Percentiles rank a stretch among this genome's conserved stretches.
phyloP scores from a whole-genome alignment of 768 basidiomycete genomes.

The Suillus discolor region DNA sequence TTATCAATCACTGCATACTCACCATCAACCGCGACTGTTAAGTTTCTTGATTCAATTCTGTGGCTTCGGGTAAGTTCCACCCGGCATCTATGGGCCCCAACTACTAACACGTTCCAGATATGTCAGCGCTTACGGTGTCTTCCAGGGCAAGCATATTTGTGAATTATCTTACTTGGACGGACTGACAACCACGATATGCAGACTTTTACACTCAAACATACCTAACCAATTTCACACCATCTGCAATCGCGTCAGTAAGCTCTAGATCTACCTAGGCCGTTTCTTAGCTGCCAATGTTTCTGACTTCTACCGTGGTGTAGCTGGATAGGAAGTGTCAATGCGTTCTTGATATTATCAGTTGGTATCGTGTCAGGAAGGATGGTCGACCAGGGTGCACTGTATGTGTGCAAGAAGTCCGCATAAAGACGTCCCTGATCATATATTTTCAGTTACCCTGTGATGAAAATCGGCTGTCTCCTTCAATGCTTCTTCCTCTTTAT shows the following conservation, averaged over 20 bases:
- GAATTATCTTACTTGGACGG: neutral
- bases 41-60: slow-evolving; percentile 42
- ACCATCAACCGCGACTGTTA: neutral
- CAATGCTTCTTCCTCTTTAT: slow-evolving; percentile 46
- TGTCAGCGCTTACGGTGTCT: slow-evolving; percentile 41
- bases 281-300: neutral
- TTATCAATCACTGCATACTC: neutral
- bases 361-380: slow-evolving; percentile 51
- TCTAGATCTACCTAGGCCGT: neutral
- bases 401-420: slow-evolving; percentile 12
- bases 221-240: slow-evolving; percentile 37
- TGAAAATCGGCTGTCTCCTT: slow-evolving; percentile 46
- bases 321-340: slow-evolving; percentile 53
- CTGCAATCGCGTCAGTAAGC: slow-evolving; percentile 37
- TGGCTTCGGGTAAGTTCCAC: slow-evolving; percentile 35
- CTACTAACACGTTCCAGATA: slow-evolving; percentile 26
- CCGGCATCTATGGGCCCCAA: neutral
- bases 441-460: slow-evolving; percentile 40
- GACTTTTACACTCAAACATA: slow-evolving; percentile 42
- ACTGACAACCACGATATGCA: slow-evolving; percentile 11
- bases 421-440: neutral
- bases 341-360: slow-evolving; percentile 44
- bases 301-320: slow-evolving; percentile 19
- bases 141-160: slow-evolving; percentile 33
- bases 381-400: slow-evolving; percentile 57